phyloP scores from a whole-genome alignment of 2,329 filamentous ascomycete species.

The Aureobasidium musti region DNA sequence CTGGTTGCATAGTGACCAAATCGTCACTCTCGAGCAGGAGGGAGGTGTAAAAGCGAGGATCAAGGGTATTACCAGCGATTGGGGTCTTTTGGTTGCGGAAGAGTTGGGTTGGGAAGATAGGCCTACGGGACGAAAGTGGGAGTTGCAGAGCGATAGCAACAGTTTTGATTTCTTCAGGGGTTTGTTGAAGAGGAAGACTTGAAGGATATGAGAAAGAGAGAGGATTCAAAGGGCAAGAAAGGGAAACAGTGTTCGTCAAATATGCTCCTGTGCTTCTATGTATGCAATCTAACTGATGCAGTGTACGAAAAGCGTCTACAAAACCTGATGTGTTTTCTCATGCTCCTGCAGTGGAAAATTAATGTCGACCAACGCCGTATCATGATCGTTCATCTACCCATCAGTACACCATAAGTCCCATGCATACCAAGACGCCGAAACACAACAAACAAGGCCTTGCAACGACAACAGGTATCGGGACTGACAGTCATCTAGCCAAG shows the following conservation, averaged over 20 bases:
- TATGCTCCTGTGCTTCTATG: not conserved
- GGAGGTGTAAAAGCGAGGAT: constrained; percentile 74
- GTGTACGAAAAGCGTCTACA: not conserved
- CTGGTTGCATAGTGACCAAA: constrained; percentile 76
- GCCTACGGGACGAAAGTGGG: constrained; percentile 74
- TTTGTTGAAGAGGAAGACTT: constrained; percentile 71
- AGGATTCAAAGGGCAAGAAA: too few species aligned
- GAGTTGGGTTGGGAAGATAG: constrained; percentile 74
- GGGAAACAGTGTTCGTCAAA: not conserved
- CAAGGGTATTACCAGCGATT: constrained; percentile 86
- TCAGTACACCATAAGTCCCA: constrained; percentile 1
- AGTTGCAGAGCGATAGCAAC: constrained; percentile 93
- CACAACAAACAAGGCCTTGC: not conserved
- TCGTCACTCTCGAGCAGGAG: constrained; percentile 76
- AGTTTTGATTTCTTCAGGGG: constrained; percentile 98
- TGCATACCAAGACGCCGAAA: constrained; percentile 3
- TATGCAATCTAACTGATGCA: constrained; percentile 1
- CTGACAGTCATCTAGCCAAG: constrained; percentile 56
- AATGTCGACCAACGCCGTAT: not conserved
- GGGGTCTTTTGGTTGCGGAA: constrained; percentile 82
- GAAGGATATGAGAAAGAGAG: not conserved
- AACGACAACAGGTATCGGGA: not conserved
- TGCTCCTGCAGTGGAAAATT: not conserved
- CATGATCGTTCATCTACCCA: not conserved
- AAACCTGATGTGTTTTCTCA: not conserved